Conservation (phyloP, 2,329 filamentous ascomycete species). For the Curvularia verruculosa region DNA sequence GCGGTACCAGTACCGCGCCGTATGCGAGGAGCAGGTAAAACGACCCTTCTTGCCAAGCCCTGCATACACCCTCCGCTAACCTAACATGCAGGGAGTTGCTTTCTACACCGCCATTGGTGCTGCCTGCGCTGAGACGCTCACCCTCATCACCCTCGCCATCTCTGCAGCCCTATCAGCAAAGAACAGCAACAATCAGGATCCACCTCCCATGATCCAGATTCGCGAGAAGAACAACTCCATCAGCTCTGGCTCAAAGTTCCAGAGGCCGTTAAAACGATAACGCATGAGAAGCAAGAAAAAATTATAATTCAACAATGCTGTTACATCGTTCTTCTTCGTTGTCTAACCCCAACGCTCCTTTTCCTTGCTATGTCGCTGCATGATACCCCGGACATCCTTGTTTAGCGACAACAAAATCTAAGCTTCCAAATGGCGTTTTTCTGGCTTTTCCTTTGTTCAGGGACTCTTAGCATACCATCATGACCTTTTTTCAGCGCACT, state of each 20-base stretch:
- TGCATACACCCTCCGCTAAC: slow-evolving; percentile 21
- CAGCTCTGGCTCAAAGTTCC: slow-evolving; percentile 27
- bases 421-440: slow-evolving; percentile 15
- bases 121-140: slow-evolving; percentile 39
- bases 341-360: slow-evolving; percentile 1
- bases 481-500: slow-evolving; percentile 2
- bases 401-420: slow-evolving; percentile 21
- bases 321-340: slow-evolving; percentile 1
- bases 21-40: slow-evolving; percentile 47
- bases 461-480: not conserved
- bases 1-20: slow-evolving; percentile 45
- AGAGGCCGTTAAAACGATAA: slow-evolving; percentile 25
- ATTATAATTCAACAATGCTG: slow-evolving; percentile 1
- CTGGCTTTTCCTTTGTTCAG: slow-evolving; percentile 3
- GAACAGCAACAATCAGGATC: slow-evolving; percentile 25
- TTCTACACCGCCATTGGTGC: slow-evolving; percentile 47
- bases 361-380: slow-evolving; percentile 27
- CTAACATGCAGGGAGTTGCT: slow-evolving; percentile 35
- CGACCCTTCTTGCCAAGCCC: not conserved
- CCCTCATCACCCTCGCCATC: slow-evolving; percentile 41
- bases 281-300: not conserved
- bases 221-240: slow-evolving; percentile 37
- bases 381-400: slow-evolving; percentile 34
- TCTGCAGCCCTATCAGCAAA: slow-evolving; percentile 39
- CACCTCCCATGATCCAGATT: slow-evolving; percentile 31